Evolutionary conservation across 2,329 filamentous ascomycete species (phyloP), one percentile per base, ranked within the genome.

Genomic region (Colletotrichum tofieldiae): DNA sequence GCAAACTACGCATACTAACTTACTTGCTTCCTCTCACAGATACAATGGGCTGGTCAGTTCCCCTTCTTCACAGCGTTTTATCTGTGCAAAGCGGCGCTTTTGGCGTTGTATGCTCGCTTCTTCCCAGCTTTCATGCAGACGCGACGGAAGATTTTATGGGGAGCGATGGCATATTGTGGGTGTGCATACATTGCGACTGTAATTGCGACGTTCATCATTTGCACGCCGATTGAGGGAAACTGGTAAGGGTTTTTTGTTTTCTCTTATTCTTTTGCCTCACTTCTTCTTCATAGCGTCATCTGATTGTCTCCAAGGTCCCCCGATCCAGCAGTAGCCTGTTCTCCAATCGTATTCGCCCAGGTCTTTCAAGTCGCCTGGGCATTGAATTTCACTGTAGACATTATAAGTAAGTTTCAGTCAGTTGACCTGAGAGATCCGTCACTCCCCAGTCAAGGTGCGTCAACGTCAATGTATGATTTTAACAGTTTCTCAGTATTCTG

Each of bases 21-120:
- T 5, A 16, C 16, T 9, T n/a, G 26, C 4, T 1, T 14, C 1
- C 37, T 2, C 29, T 1, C 6, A n/a, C 16, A 63, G 60, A 32
- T 54, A 20, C 60, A 63, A 63, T 63, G n/a, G n/a, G 23, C 5
- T 4, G 37, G 47, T 8, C 47, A 52, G 2, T 49, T 63, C 5
- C 35, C 32, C 2, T 63, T 63, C 45, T 63, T 41, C 37, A 63
- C 60, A 14, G 32, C 47, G 23, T 63, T 63, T 35, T 63, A 63
- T 29, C 35, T 63, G n/a, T 29, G 60, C 37, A 63, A 63, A n/a
- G 43, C 60, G 32, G 37, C 60, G 26, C 60, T 63, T 11, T n/a
- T 63, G 7, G 32, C 45, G 12, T 14, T 63, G 23, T 63, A 63
- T 12, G 47, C 35, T 11, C 45, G 18, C 26, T 23, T 54, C 5